Conservation (phyloP, 768 basidiomycete genomes). For the Calocera viscosa region DNA sequence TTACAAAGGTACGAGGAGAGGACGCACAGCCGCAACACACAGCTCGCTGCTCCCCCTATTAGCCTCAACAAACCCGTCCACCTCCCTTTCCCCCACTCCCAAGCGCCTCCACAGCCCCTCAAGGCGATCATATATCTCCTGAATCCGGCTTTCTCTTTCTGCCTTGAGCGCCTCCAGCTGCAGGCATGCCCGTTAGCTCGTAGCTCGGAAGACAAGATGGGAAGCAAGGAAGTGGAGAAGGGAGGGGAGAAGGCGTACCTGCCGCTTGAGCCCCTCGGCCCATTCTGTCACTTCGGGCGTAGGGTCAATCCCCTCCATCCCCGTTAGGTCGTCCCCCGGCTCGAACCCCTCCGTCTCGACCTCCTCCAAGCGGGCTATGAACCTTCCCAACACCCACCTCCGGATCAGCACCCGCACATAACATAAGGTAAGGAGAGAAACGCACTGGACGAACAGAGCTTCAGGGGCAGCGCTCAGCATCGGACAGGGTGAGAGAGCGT, state of each 20-base stretch:
- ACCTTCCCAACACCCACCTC: too few species aligned
- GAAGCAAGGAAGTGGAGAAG: not conserved
- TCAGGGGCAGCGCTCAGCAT: not conserved
- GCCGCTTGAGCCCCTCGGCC: constrained; percentile 43
- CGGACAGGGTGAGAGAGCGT: not conserved
- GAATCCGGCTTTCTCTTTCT: constrained; percentile 69
- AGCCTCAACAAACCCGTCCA: constrained; percentile 84
- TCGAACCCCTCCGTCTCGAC: constrained; percentile 39
- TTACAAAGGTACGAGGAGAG: not conserved
- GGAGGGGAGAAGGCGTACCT: constrained; percentile 21
- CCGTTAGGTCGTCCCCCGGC: constrained; percentile 33
- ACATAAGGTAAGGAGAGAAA: constrained; percentile 16
- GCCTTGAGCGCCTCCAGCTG: constrained; percentile 59
- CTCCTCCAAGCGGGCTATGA: constrained; percentile 51
- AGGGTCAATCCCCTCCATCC: constrained; percentile 68
- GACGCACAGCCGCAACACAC: constrained; percentile 48
- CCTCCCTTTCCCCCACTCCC: constrained; percentile 62
- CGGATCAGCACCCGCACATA: too few species aligned
- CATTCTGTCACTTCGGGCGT: constrained; percentile 61
- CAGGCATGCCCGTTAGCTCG: too few species aligned
- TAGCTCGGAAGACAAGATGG: too few species aligned
- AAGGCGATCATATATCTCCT: constrained; percentile 85
- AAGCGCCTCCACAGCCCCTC: constrained; percentile 83
- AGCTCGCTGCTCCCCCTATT: constrained; percentile 70
- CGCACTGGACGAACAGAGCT: not conserved